Conservation (phyloP, 805 yeast species). For the Hanseniaspora taiwanica region DNA sequence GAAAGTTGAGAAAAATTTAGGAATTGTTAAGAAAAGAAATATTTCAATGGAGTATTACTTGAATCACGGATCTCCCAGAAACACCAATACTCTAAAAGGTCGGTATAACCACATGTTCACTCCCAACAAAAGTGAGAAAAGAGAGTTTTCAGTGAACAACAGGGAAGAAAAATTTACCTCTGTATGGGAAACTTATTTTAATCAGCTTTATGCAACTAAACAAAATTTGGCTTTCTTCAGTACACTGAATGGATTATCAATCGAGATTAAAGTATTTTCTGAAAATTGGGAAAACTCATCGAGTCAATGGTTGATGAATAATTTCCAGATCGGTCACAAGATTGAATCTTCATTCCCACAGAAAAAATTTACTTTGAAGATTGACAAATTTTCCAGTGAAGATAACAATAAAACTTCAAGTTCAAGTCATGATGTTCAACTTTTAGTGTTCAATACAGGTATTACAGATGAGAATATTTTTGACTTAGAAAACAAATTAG, state of each 20-base stretch:
- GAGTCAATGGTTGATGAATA: conserved; percentile 22
- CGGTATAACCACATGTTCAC: conserved; percentile 1
- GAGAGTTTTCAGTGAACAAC: too few species aligned
- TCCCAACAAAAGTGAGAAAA: conserved; percentile 3
- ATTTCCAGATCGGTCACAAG: conserved; percentile 17
- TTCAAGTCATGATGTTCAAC: too few species aligned
- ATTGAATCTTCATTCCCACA: neutral
- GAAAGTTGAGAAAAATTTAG: conserved; percentile 24
- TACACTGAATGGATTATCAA: neutral
- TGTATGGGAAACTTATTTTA: neutral
- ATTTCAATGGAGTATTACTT: conserved; percentile 7
- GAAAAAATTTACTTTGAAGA: too few species aligned
- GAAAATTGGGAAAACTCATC: conserved; percentile 20
- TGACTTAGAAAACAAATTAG: conserved; percentile 23
- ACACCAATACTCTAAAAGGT: neutral
- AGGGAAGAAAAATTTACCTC: too few species aligned
- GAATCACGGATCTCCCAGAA: neutral
- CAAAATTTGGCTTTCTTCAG: neutral
- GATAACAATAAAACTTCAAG: too few species aligned
- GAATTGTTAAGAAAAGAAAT: conserved; percentile 19
- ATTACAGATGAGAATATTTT: conserved; percentile 21
- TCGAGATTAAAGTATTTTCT: conserved; percentile 15
- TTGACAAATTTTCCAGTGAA: too few species aligned
- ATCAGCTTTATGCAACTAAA: neutral
- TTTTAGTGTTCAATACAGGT: conserved; percentile 28